These are phyloP conservation scores for Boletus speciosus DNA, from an alignment of 768 basidiomycete genomes.

Conservation along the genomic window DNA sequence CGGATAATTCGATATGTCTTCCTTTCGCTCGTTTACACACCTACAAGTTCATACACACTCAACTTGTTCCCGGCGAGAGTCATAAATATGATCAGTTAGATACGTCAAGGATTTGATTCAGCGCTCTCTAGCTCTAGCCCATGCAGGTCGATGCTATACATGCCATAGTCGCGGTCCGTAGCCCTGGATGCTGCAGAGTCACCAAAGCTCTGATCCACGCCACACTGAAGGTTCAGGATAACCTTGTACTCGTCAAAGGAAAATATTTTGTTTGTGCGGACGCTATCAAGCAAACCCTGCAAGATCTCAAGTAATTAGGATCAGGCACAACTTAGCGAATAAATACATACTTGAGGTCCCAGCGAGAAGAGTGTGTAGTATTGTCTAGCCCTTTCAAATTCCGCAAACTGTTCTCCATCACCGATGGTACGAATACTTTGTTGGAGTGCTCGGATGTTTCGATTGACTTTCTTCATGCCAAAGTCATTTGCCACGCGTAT, in stretches of 20 bases:
- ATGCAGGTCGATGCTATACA: slow-evolving; percentile 89
- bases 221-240: slow-evolving; percentile 88
- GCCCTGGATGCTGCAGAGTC: slow-evolving; percentile 51
- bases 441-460: slow-evolving; percentile 88
- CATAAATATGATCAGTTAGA: slow-evolving; percentile 14
- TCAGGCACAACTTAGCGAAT: not conserved
- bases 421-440: slow-evolving; percentile 83
- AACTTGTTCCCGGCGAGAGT: not conserved
- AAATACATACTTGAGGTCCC: slow-evolving; percentile 62
- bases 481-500: slow-evolving; percentile 66
- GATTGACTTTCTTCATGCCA: slow-evolving; percentile 82
- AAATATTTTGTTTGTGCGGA: slow-evolving; percentile 62
- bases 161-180: slow-evolving; percentile 70
- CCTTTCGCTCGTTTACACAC: not conserved
- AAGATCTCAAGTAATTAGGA: not conserved
- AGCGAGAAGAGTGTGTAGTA: slow-evolving; percentile 80
- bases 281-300: slow-evolving; percentile 74
- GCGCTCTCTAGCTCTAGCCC: slow-evolving; percentile 62
- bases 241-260: slow-evolving; percentile 90
- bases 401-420: slow-evolving; percentile 54
- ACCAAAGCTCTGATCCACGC: slow-evolving; percentile 61
- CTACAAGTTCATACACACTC: not conserved
- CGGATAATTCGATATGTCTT: not conserved
- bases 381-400: slow-evolving; percentile 70
- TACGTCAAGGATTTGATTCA: slow-evolving; percentile 31